Evolutionary conservation across 495 filamentous ascomycete species (phyloP).

Genomic region (Lasiosphaeria ovina): DNA sequence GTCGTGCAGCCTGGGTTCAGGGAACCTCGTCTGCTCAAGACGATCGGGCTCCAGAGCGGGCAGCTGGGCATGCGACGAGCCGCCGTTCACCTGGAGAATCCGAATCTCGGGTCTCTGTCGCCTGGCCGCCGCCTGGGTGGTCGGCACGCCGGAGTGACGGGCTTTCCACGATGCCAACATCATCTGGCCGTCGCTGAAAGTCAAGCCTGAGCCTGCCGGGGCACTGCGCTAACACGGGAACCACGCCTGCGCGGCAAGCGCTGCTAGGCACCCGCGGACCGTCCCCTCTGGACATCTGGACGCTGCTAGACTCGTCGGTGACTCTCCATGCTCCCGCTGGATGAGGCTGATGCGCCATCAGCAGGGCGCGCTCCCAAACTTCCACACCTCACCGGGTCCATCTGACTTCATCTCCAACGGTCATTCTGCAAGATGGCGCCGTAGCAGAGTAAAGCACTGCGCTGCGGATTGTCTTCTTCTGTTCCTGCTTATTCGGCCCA

Average conservation of each 20-base stretch:
- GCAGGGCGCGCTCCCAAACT: constrained; percentile 28
- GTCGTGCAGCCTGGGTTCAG: constrained; percentile 13
- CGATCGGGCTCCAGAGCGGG: constrained; percentile 10
- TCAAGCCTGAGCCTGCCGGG: constrained; percentile 15
- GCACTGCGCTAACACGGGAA: constrained; percentile 21
- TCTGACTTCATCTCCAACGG: constrained; percentile 35
- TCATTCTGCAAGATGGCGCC: constrained; percentile 27
- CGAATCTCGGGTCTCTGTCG: constrained; percentile 3
- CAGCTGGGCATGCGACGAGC: constrained; percentile 8
- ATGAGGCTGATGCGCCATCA: constrained; percentile 40
- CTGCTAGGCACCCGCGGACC: constrained; percentile 32
- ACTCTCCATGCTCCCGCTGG: constrained; percentile 23
- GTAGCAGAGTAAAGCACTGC: constrained; percentile 1
- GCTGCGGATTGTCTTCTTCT: constrained; percentile 14
- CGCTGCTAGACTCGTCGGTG: constrained; percentile 26
- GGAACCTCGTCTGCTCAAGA: constrained; percentile 13
- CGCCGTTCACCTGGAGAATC: constrained; percentile 10
- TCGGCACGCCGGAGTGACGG: constrained; percentile 16
- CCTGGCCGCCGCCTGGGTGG: constrained; percentile 11
- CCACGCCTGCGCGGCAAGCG: constrained; percentile 18
- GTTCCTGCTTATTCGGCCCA: constrained; percentile 15
- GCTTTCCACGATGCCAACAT: not conserved
- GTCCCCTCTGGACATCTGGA: constrained; percentile 27
- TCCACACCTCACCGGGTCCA: constrained; percentile 30
- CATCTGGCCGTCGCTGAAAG: constrained; percentile 25